A percentile compares a stretch with the other conserved stretches of the same genome.
Conservation (phyloP, 495 filamentous ascomycete species). For the Jackrogersella minutella region DNA sequence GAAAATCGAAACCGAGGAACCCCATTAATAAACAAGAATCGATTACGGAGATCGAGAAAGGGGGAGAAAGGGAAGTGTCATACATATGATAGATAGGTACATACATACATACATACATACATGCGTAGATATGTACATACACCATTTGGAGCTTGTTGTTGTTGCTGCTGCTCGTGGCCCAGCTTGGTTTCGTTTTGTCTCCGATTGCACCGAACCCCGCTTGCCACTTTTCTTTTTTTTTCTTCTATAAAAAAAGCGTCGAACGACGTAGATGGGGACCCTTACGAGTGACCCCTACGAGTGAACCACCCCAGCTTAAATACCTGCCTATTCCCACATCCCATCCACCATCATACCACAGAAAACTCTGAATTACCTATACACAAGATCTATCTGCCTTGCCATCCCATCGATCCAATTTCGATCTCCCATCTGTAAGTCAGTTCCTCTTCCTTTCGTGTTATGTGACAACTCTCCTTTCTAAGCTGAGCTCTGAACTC, state of each 20-base stretch:
- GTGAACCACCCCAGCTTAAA: slow-evolving; percentile 1
- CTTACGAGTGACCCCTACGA: neutral
- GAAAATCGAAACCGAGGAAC: slow-evolving; percentile 4
- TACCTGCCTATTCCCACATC: slow-evolving; percentile 8
- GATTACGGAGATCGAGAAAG: slow-evolving; percentile 11
- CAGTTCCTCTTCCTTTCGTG: slow-evolving; percentile 6
- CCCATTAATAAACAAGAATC: slow-evolving; percentile 16
- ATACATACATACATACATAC: slow-evolving; percentile 2
- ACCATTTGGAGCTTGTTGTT: neutral
- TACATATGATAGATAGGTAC: slow-evolving; percentile 1
- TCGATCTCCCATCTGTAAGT: slow-evolving; percentile 8
- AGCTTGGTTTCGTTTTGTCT: neutral
- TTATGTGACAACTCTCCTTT: slow-evolving; percentile 13
- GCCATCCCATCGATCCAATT: neutral
- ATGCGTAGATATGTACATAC: neutral
- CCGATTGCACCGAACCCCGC: slow-evolving; percentile 34
- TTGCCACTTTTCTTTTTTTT: slow-evolving; percentile 20
- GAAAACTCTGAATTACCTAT: neutral
- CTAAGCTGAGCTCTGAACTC: too few species aligned
- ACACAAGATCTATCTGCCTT: slow-evolving; percentile 1
- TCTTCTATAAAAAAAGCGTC: slow-evolving; percentile 4
- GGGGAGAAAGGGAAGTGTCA: neutral
- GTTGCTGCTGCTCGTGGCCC: neutral
- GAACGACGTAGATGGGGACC: slow-evolving; percentile 2
- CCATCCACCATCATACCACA: slow-evolving; percentile 22